Base-by-base conservation (phyloP, 768 basidiomycete species). In the Leccinellum rugosiceps region DNA sequence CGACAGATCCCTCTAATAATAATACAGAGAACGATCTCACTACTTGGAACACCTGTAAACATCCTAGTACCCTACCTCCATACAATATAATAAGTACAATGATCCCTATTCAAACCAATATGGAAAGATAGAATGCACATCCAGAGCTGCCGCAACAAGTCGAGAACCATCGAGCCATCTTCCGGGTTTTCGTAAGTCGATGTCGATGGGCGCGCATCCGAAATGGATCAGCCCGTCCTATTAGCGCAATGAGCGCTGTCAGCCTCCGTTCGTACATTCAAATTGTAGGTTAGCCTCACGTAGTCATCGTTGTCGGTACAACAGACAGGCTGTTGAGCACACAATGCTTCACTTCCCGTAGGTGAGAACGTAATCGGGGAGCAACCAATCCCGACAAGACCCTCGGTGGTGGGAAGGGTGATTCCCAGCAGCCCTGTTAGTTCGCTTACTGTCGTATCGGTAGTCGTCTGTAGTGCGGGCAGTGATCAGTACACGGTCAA, bases 291-390 rank as follows among this genome's bases (percentile, higher is more conserved):
- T 3, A 7, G 30, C 2, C 63, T 60, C 14, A 67, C 66, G 8
- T 46, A 60, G 3, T 13, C 23, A 6, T 67, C 57, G 2, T 44
- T 19, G n/a, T 41, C 50, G 4, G 32, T 53, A 52, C 66, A 67
- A 23, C 66, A 67, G 30, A 68, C 61, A 0, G 66, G 19, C 34
- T 68, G 50, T 21, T 56, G 34, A 11, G 43, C 32, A 34, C 66
- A 67, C 1, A 17, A 1, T 1, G 55, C 34, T 10, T 54, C 61
- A 1, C 19, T 52, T 7, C 56, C 66, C 0, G 19, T 2, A 0
- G 53, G 50, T 1, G 38, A 1, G 1, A 8, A 34, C 3, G 41
- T 52, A 46, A 56, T 14, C 0, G 60, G 51, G n/a, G 15, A 13
- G 38, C 66, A 68, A 11, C 8, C 6, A 0, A 52, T 7, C 13